Evolutionary conservation across 2,329 filamentous ascomycete genomes (phyloP), one percentile per base, ranked within the genome.

Genomic region (Setomelanomma holmii): DNA sequence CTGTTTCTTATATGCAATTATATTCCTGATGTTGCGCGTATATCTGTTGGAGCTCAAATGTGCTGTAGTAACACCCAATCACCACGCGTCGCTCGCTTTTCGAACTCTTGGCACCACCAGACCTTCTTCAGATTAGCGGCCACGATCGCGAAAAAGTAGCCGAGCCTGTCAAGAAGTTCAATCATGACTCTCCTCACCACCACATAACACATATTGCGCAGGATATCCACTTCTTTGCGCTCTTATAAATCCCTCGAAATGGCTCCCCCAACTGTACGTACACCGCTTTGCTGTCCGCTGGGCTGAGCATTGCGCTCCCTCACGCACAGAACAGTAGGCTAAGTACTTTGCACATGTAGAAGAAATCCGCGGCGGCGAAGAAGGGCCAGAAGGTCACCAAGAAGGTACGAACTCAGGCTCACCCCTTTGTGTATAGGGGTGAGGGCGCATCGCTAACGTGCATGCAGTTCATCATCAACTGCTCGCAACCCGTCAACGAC

Each of bases 401-500:
- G 86, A 93, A 93, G 89, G 87, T 90, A 81, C 71, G 78, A n/a
- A n/a, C 58, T 30, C 5, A 30, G 5, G 2, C 27, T 6, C 5
- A n/a, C n/a, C n/a, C n/a, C n/a, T n/a, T n/a, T n/a, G n/a, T n/a
- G n/a, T n/a, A n/a, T n/a, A n/a, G n/a, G n/a, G n/a, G n/a, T n/a
- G n/a, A n/a, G n/a, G n/a, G n/a, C n/a, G n/a, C n/a, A n/a, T n/a
- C n/a, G 27, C 35, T 50, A 56, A 49, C 49, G n/a, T 12, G 41
- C 39, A 16, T 52, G 48, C 70, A 96, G 93, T 99, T 91, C 89
- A 89, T 96, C 85, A 98, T 99, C 90, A 96, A 99, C 85, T 93
- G 93, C 80, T 93, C 91, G 75, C 93, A 98, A 84, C 95, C 95
- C 75, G 93, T 93, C 72, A 90, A 87, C 84, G 95, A 99, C 87